phyloP scores from a whole-genome alignment of 2,329 filamentous ascomycete genomes.

The Pseudogymnoascus sp. region DNA sequence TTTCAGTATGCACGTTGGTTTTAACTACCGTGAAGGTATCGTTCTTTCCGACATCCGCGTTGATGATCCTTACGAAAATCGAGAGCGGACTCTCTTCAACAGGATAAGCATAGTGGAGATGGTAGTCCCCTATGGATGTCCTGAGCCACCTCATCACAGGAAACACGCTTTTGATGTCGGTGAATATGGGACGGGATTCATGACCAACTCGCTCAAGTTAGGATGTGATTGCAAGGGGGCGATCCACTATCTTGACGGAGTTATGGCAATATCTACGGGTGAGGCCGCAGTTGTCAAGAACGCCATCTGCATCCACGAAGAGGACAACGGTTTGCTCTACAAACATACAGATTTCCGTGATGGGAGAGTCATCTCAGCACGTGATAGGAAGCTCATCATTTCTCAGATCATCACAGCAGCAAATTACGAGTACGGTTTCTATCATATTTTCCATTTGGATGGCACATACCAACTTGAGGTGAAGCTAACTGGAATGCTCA shows the following conservation, averaged over 20 bases:
- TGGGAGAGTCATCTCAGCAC: slow-evolving; percentile 77
- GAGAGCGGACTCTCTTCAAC: slow-evolving; percentile 74
- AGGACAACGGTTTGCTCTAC: slow-evolving; percentile 86
- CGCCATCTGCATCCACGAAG: slow-evolving; percentile 91
- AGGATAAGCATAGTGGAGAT: slow-evolving; percentile 85
- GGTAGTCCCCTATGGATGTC: slow-evolving; percentile 86
- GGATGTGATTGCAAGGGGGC: slow-evolving; percentile 84
- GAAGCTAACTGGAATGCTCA: slow-evolving; percentile 85
- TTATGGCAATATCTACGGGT: slow-evolving; percentile 73
- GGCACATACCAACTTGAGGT: slow-evolving; percentile 89
- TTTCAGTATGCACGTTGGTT: slow-evolving; percentile 87
- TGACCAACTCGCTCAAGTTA: slow-evolving; percentile 70
- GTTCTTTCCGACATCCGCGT: slow-evolving; percentile 86
- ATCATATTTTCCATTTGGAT: slow-evolving; percentile 91
- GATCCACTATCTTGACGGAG: slow-evolving; percentile 86
- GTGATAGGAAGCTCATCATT: slow-evolving; percentile 77
- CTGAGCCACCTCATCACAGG: slow-evolving; percentile 70
- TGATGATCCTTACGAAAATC: slow-evolving; percentile 65
- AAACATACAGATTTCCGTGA: slow-evolving; percentile 94
- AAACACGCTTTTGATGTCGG: slow-evolving; percentile 79
- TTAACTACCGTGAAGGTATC: slow-evolving; percentile 90
- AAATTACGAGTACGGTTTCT: slow-evolving; percentile 87
- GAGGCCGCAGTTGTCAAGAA: slow-evolving; percentile 80
- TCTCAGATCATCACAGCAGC: slow-evolving; percentile 92
- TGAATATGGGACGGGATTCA: slow-evolving; percentile 76